A percentile compares a stretch with the other conserved stretches of the same genome.
phyloP scores from a whole-genome alignment of 352 stramenopile species.

The Globisporangium polare region DNA sequence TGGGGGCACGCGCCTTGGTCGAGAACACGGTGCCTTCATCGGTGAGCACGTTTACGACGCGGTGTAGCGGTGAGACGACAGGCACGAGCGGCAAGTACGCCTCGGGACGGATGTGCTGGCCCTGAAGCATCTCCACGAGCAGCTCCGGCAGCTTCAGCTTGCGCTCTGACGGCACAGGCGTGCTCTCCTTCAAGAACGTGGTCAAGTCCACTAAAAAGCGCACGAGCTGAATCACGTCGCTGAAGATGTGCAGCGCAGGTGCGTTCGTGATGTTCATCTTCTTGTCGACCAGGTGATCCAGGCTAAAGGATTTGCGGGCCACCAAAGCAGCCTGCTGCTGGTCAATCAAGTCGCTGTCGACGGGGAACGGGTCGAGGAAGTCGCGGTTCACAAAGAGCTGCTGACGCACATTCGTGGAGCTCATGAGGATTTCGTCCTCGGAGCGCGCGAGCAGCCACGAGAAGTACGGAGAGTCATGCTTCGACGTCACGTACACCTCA shows the following conservation, averaged over 20 bases:
- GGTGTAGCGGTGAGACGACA: slow-evolving; percentile 23
- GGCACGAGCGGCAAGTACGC: slow-evolving; percentile 42
- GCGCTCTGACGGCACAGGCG: slow-evolving; percentile 35
- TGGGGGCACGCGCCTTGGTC: slow-evolving; percentile 61
- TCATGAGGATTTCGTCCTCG: slow-evolving; percentile 41
- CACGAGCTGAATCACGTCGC: slow-evolving; percentile 53
- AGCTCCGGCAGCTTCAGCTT: slow-evolving; percentile 41
- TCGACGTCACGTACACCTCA: slow-evolving; percentile 26
- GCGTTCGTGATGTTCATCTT: slow-evolving; percentile 38
- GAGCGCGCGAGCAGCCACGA: slow-evolving; percentile 49
- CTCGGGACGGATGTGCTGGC: slow-evolving; percentile 43
- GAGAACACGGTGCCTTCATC: slow-evolving; percentile 71
- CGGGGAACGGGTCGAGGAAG: slow-evolving; percentile 52
- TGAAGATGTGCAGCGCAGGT: slow-evolving; percentile 47
- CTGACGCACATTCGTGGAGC: slow-evolving; percentile 24
- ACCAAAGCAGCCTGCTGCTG: slow-evolving; percentile 39
- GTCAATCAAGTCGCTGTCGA: slow-evolving; percentile 28
- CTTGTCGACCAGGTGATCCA: slow-evolving; percentile 35
- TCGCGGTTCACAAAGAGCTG: slow-evolving; percentile 19
- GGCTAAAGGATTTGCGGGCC: slow-evolving; percentile 29
- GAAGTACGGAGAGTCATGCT: slow-evolving; percentile 47
- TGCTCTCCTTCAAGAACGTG: slow-evolving; percentile 61
- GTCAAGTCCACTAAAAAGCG: slow-evolving; percentile 58
- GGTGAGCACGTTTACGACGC: slow-evolving; percentile 46
- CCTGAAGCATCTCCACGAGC: slow-evolving; percentile 38